Conservation (phyloP, 2,329 filamentous ascomycete species). For the Colletotrichum aenigma region DNA sequence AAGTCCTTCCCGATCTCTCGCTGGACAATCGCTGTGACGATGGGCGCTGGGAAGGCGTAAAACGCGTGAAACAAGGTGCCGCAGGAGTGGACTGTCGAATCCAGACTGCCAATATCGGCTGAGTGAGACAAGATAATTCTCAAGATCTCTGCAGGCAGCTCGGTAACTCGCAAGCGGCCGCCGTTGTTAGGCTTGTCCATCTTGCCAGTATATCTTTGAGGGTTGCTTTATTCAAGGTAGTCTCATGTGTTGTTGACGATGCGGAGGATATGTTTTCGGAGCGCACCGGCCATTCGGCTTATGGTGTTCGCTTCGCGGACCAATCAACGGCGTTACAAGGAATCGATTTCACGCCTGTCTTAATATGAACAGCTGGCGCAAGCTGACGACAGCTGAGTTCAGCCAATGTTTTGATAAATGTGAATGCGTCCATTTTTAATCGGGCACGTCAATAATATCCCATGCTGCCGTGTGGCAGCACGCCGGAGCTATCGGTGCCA, state of each 20-base stretch:
- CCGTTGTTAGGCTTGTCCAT: neutral
- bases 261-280: neutral
- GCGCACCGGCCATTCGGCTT: neutral
- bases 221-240: neutral
- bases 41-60: neutral
- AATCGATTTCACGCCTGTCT: neutral
- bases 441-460: neutral
- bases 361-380: neutral
- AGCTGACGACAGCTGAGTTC: neutral
- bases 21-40: neutral
- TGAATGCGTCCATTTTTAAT: neutral
- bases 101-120: neutral
- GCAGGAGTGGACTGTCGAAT: neutral
- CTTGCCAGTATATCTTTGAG: neutral
- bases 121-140: neutral
- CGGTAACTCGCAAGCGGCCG: neutral
- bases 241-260: neutral
- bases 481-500: neutral
- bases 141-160: neutral
- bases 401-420: neutral
- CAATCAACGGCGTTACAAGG: neutral
- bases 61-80: neutral
- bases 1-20: neutral
- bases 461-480: neutral
- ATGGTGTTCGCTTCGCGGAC: neutral